These are phyloP conservation scores for Asterella californica DNA, from an alignment of 225 moss, liverwort and hornwort species.

Conservation along the genomic window DNA sequence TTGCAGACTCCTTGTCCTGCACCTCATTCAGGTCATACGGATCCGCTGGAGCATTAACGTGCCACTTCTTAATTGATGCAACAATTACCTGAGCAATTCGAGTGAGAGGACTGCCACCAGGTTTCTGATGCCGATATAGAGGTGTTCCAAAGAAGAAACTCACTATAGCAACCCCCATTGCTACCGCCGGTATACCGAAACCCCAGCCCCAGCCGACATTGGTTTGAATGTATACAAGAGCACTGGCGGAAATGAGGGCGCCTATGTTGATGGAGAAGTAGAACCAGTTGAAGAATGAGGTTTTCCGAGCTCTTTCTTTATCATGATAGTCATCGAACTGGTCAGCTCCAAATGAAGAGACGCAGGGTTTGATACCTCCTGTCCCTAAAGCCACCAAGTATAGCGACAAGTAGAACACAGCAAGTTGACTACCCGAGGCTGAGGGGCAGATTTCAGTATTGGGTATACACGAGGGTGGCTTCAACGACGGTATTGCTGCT, in stretches of 20 bases:
- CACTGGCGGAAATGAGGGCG: conserved; percentile 62
- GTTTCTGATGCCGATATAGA: conserved; percentile 76
- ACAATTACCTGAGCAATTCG: conserved; percentile 66
- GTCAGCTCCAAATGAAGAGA: conserved; percentile 95
- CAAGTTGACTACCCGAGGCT: conserved; percentile 48
- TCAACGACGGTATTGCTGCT: conserved; percentile 52
- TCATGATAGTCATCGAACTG: conserved; percentile 76
- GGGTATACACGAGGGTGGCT: conserved; percentile 34
- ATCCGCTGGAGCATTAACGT: conserved; percentile 32
- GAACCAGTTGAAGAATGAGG: conserved; percentile 98
- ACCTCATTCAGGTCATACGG: conserved; percentile 50
- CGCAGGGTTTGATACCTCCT: conserved; percentile 94
- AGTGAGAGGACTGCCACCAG: conserved; percentile 83
- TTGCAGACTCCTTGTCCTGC: conserved; percentile 57
- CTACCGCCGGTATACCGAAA: conserved; percentile 76
- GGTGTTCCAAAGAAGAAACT: conserved; percentile 66
- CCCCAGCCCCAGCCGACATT: conserved; percentile 85
- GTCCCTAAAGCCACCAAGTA: conserved; percentile 88
- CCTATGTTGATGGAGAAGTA: conserved; percentile 92
- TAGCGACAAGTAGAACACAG: conserved; percentile 66
- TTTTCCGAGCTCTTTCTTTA: conserved; percentile 56
- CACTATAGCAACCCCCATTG: conserved; percentile 66
- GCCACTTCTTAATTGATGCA: conserved; percentile 49
- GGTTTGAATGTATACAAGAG: conserved; percentile 70
- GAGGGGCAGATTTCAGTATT: conserved; percentile 1